phyloP scores from a whole-genome alignment of 1,284 basidiomycete genomes.

The Ustilago loliicola region DNA sequence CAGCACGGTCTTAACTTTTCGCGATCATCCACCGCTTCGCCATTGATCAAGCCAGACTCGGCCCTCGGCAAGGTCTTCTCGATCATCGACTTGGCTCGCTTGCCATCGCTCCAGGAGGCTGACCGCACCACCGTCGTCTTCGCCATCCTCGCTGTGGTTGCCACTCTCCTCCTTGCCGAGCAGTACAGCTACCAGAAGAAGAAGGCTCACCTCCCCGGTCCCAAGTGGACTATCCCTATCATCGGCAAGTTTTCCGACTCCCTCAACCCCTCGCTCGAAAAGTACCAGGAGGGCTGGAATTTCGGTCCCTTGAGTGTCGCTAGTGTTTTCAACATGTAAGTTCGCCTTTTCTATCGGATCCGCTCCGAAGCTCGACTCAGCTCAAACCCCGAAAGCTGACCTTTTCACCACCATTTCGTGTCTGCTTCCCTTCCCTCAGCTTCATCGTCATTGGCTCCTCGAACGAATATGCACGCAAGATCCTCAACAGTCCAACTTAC shows the following conservation, averaged over 20 bases:
- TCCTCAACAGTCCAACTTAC: slow-evolving; percentile 68
- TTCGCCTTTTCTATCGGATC: background rate
- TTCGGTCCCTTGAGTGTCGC: slow-evolving; percentile 68
- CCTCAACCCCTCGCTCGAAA: slow-evolving; percentile 67
- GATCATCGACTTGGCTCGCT: slow-evolving; percentile 36
- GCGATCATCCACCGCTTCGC: slow-evolving; percentile 18
- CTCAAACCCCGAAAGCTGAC: slow-evolving; percentile 10
- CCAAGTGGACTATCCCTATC: slow-evolving; percentile 69
- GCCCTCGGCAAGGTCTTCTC: slow-evolving; percentile 44
- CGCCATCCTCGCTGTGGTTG: slow-evolving; percentile 57
- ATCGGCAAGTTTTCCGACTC: slow-evolving; percentile 70
- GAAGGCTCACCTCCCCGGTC: slow-evolving; percentile 65
- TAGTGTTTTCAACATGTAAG: slow-evolving; percentile 69
- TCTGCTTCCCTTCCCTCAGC: slow-evolving; percentile 24
- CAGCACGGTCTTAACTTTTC: slow-evolving; percentile 52
- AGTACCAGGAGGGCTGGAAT: slow-evolving; percentile 69
- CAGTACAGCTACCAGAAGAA: slow-evolving; percentile 62
- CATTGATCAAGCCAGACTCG: slow-evolving; percentile 24
- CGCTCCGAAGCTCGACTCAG: background rate
- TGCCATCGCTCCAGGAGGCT: slow-evolving; percentile 49
- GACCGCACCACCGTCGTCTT: slow-evolving; percentile 57
- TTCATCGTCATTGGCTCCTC: slow-evolving; percentile 70
- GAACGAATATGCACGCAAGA: slow-evolving; percentile 68
- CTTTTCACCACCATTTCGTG: background rate
- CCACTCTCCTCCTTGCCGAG: slow-evolving; percentile 58